A percentile compares a stretch with the other conserved stretches of the same genome.
phyloP scores from a whole-genome alignment of 495 filamentous ascomycete genomes.

The Hypoxylon lenormandii region DNA sequence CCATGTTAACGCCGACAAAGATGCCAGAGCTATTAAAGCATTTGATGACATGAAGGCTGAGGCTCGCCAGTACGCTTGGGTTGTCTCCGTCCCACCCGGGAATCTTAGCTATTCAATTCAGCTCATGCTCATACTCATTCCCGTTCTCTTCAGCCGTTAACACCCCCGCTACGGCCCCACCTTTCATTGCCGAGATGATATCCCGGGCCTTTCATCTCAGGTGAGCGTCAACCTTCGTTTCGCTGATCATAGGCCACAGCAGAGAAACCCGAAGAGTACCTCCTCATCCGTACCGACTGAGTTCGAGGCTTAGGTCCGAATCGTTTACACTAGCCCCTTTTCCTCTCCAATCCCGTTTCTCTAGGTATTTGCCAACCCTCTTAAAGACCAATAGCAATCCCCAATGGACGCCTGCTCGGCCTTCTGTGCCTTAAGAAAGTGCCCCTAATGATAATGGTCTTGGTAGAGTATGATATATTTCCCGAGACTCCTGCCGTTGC shows the following conservation, averaged over 20 bases:
- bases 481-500: conserved; percentile 45
- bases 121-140: conserved; percentile 37
- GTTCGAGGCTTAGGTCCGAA: conserved; percentile 4
- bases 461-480: conserved; percentile 23
- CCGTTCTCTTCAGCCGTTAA: conserved; percentile 49
- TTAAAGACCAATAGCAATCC: neutral
- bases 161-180: conserved; percentile 56
- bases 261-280: neutral
- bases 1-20: too few species aligned
- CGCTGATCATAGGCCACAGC: conserved; percentile 17
- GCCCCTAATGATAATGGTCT: conserved; percentile 12
- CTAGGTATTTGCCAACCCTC: conserved; percentile 3
- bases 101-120: conserved; percentile 4
- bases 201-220: conserved; percentile 34
- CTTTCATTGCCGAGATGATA: conserved; percentile 56
- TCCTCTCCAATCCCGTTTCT: conserved; percentile 2
- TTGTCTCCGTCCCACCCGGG: conserved; percentile 22
- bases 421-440: neutral
- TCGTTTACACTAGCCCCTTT: neutral
- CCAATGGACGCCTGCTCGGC: conserved; percentile 7
- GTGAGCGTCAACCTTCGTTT: conserved; percentile 20
- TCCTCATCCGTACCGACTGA: conserved; percentile 2
- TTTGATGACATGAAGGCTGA: neutral
- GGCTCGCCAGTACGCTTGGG: neutral
- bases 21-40: too few species aligned